Base-by-base conservation (phyloP, 2,329 filamentous ascomycete genomes). In the Talaromyces sp. region DNA sequence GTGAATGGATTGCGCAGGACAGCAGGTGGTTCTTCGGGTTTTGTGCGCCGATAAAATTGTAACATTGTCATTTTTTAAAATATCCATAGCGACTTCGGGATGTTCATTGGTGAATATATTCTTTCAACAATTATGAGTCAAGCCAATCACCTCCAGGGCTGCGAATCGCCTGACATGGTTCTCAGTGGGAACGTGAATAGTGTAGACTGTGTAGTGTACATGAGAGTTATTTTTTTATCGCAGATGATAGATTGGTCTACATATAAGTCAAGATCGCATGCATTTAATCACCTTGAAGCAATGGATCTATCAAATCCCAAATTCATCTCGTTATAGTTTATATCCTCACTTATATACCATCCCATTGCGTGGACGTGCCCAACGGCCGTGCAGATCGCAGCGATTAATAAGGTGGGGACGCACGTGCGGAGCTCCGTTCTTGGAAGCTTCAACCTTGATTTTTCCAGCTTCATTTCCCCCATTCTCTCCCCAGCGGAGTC, bases 1-100 rank as follows among this genome's bases (percentile, higher is more conserved):
- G 58, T 67, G 33, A 70, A 70, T 47, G 71, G 73, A 6, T 54
- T 76, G 50, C 67, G 71, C 56, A 70, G 72, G 51, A 70, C 69
- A 19, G 61, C 67, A 9, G 71, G 72, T 22, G 68, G 68, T 16
- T 49, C 69, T 8, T 70, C 67, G 17, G 63, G 71, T 9, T 76
- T 76, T 57, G 65, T 75, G 35, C 72, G 72, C 47, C 68, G 64
- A 49, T 69, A 58, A 64, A 49, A 20, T 20, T 39, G 11, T 36
- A 40, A 44, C 19, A 50, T n/a, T 49, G 37, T 46, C 37, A 42
- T 42, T 48, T 43, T 17, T 49, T 10, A 41, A 47, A 30, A 24
- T 24, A 29, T 43, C 35, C 36, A 47, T 52, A 52, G 49, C 49
- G 43, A 52, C 17, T 27, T 46, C n/a, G 14, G 17, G 29, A 42